Percentiles rank a stretch among this genome's conserved stretches.
Evolutionary conservation across 768 basidiomycete species (phyloP).

Genomic region (Phylloporus rhodoxanthus): DNA sequence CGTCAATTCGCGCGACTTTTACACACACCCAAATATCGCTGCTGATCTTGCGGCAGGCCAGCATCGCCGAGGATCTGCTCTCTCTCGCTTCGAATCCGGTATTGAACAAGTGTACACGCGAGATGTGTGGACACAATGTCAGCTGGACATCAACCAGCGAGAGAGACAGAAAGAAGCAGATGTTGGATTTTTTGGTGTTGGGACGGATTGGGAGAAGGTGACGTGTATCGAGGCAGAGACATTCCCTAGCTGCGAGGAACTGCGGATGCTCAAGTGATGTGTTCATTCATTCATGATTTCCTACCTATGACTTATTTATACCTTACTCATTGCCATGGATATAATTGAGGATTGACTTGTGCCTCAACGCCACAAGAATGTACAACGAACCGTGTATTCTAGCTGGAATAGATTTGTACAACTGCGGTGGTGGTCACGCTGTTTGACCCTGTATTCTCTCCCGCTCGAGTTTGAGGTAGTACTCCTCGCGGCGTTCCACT

Average conservation of each 20-base stretch:
- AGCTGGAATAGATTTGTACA: conserved; percentile 11
- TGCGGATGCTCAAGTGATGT: conserved; percentile 48
- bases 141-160: conserved; percentile 58
- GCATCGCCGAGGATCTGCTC: conserved; percentile 27
- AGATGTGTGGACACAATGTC: conserved; percentile 66
- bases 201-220: conserved; percentile 91
- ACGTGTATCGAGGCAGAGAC: conserved; percentile 62
- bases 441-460: conserved; percentile 31
- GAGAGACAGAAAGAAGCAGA: conserved; percentile 69
- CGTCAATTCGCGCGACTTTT: conserved; percentile 73
- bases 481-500: conserved; percentile 83
- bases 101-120: conserved; percentile 75
- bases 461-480: conserved; percentile 79
- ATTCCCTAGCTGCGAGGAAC: conserved; percentile 71
- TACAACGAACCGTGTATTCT: conserved; percentile 10
- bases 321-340: conserved; percentile 6
- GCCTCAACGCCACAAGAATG: conserved; percentile 17
- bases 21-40: conserved; percentile 69
- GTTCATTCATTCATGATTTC: conserved; percentile 3
- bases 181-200: conserved; percentile 84
- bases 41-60: conserved; percentile 54
- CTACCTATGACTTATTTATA: conserved; percentile 27
- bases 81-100: conserved; percentile 62
- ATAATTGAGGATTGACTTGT: not conserved
- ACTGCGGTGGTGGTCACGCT: conserved; percentile 3